These are phyloP conservation scores for Diplodia seriata DNA, from an alignment of 2,329 filamentous ascomycete species.

Conservation along the genomic window DNA sequence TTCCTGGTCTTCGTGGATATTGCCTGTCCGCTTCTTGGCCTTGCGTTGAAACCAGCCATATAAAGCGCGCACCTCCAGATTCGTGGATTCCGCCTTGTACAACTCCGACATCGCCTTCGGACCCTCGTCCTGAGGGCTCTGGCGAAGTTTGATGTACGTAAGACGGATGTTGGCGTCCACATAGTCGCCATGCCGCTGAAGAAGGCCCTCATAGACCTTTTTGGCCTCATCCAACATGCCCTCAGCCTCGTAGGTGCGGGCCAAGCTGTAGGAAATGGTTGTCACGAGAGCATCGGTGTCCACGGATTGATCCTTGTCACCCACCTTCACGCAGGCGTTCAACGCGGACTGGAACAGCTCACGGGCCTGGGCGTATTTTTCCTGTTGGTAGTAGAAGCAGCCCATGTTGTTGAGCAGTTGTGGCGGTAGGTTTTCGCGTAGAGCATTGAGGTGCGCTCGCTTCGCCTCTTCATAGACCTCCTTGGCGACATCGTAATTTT, in stretches of 20 bases:
- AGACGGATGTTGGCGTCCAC: constrained; percentile 88
- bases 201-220: constrained; percentile 84
- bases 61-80: constrained; percentile 88
- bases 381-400: constrained; percentile 89
- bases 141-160: constrained; percentile 86
- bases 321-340: constrained; percentile 82
- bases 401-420: constrained; percentile 97
- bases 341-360: constrained; percentile 93
- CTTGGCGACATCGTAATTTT: constrained; percentile 45
- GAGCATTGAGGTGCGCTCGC: constrained; percentile 60
- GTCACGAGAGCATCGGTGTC: constrained; percentile 93
- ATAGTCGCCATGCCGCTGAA: constrained; percentile 87
- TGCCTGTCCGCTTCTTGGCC: constrained; percentile 79
- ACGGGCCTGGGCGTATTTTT: constrained; percentile 79
- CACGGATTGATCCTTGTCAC: constrained; percentile 74
- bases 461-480: constrained; percentile 43
- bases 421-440: constrained; percentile 82
- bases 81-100: constrained; percentile 81
- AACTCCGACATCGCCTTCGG: constrained; percentile 85
- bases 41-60: constrained; percentile 97
- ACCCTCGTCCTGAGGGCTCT: constrained; percentile 82
- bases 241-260: constrained; percentile 87
- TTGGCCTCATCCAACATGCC: constrained; percentile 82
- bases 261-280: constrained; percentile 96
- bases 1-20: constrained; percentile 87